Base-by-base conservation (phyloP, 192 early-diverging fungal genomes). In the Mycoemilia scoparia region DNA sequence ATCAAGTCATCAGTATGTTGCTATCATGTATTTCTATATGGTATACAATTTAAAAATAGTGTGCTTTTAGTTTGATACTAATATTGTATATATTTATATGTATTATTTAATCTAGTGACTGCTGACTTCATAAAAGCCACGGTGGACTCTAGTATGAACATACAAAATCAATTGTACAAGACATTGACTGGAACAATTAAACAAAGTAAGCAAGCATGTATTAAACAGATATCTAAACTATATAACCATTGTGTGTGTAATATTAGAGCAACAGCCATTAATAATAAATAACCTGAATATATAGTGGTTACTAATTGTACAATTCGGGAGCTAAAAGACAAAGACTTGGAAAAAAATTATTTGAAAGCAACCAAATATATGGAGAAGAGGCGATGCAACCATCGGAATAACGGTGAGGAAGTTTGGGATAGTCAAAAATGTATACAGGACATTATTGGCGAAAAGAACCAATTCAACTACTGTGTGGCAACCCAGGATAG, bases 401-500 rank as follows among this genome's bases (percentile, higher is more conserved):
- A 96, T 50, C 58, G 63, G 30, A 41, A 62, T 1, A 61, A 59
- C 15, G 54, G 83, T 5, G 51, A 77, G 5, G 59, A 45, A 12
- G 27, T 27, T n/a, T n/a, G n/a, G 4, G 34, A 57, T 4, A 76
- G 77, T 29, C 44, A 66, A 5, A 50, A 74, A 18, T 96, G 91
- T 42, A 55, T 93, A 7, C 34, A 45, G 7, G 64, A 76, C 25
- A 73, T 96, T 36, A 74, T 96, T 38, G 71, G 75, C 19, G 45
- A 46, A 0, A 47, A 61, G 21, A 92, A 96, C 58, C 60, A 69
- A 36, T 70, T 84, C 57, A 74, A 82, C 51, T 93, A 88, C 34
- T 76, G 79, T 21, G 70, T 93, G 0, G 91, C 84, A 1, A 76
- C 74, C 3, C 86, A 96, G 45, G 77, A 83, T 50, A 42, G 52